Evolutionary conservation across 2,329 filamentous ascomycete genomes (phyloP).

Genomic region (Calycina marina): DNA sequence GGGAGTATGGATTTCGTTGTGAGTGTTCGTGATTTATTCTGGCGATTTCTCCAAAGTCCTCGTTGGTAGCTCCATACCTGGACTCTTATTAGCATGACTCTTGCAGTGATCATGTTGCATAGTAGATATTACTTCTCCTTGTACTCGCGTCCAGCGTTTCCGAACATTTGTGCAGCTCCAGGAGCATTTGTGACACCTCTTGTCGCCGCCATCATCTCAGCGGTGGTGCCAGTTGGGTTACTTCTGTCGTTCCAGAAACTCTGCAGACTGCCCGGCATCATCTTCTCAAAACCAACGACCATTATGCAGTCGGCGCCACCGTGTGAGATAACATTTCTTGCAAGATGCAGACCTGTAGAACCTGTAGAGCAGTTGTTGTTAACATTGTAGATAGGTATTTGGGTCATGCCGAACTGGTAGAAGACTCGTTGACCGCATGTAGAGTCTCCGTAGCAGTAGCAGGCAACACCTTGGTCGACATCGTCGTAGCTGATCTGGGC

Average conservation of each 20-base stretch:
- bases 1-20: constrained; percentile 89
- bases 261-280: constrained; percentile 82
- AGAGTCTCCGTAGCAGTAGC: constrained; percentile 94
- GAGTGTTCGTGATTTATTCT: constrained; percentile 88
- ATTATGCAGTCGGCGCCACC: constrained; percentile 79
- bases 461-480: constrained; percentile 88
- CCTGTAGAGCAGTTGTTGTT: constrained; percentile 99
- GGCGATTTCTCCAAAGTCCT: constrained; percentile 91
- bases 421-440: constrained; percentile 94
- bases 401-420: constrained; percentile 96
- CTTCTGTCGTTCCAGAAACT: constrained; percentile 72
- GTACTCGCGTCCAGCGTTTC: constrained; percentile 85
- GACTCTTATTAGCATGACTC: not conserved
- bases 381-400: constrained; percentile 93
- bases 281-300: constrained; percentile 95
- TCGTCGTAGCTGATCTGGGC: constrained; percentile 94
- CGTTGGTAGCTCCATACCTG: constrained; percentile 49
- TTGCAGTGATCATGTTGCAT: constrained; percentile 3
- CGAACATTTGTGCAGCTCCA: constrained; percentile 84
- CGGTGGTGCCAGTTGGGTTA: constrained; percentile 60
- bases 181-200: constrained; percentile 70
- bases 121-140: constrained; percentile 63
- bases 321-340: constrained; percentile 60
- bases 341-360: constrained; percentile 81
- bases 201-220: constrained; percentile 70